Conservation (phyloP, 306 rosid species). For the Quercus wislizeni region DNA sequence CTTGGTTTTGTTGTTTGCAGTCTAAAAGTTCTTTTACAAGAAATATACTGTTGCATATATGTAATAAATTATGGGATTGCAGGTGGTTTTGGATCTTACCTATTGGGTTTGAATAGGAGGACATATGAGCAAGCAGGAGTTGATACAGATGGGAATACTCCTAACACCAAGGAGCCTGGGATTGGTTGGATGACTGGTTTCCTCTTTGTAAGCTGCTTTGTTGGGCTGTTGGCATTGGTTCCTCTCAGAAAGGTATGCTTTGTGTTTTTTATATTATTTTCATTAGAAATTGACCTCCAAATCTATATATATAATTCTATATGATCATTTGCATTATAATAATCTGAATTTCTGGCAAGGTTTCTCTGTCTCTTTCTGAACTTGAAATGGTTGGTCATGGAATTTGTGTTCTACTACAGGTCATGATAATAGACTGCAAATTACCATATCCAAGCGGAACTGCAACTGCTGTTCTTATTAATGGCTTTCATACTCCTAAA, state of each 20-base stretch:
- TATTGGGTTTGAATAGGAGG: constrained; percentile 72
- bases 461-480: constrained; percentile 97
- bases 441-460: constrained; percentile 94
- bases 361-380: neutral
- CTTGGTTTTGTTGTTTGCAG: neutral
- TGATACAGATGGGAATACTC: constrained; percentile 71
- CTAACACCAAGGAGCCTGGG: constrained; percentile 84
- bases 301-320: neutral
- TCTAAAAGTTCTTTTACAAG: neutral
- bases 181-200: constrained; percentile 94
- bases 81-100: constrained; percentile 99
- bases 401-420: constrained; percentile 50
- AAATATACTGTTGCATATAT: neutral
- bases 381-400: constrained; percentile 17
- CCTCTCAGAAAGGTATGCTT: constrained; percentile 84
- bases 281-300: neutral
- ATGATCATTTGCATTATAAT: neutral
- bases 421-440: constrained; percentile 93
- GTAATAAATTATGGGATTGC: constrained; percentile 22
- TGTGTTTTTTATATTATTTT: constrained; percentile 4
- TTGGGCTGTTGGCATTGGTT: constrained; percentile 87
- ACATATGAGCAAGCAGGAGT: constrained; percentile 88
- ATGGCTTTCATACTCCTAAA: constrained; percentile 90
- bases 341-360: neutral
- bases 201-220: constrained; percentile 89